Evolutionary conservation across 139 green algal genomes (phyloP).

Genomic region (Tetradesmus lagerheimii): DNA sequence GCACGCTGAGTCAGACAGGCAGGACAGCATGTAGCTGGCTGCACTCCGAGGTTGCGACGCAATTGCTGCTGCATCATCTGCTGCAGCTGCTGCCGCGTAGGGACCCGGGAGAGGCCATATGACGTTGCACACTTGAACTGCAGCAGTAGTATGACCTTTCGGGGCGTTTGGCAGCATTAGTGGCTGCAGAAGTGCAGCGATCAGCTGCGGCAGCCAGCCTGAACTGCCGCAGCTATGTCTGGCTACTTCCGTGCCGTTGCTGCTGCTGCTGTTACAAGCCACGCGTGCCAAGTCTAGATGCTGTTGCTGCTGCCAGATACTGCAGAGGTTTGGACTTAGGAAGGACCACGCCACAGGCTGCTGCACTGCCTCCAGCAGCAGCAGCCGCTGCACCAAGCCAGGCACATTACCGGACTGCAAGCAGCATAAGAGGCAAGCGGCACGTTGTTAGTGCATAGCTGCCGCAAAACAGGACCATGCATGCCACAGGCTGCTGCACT

Average conservation of each 20-base stretch:
- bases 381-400: conserved; percentile 24
- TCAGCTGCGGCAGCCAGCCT: background rate
- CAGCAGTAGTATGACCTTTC: background rate
- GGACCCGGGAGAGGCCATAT: too few relatives aligned
- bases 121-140: background rate
- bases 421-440: too few relatives aligned
- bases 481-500: too few relatives aligned
- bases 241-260: background rate
- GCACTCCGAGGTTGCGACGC: background rate
- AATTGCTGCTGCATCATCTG: background rate
- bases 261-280: background rate
- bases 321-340: background rate
- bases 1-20: background rate
- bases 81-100: too few relatives aligned
- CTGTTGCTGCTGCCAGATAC: conserved; percentile 10
- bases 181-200: background rate
- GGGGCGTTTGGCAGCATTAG: background rate
- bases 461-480: too few relatives aligned
- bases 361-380: conserved; percentile 33
- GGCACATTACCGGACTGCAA: background rate
- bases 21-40: background rate
- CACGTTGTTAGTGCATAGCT: too few relatives aligned
- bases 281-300: background rate
- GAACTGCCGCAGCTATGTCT: background rate
- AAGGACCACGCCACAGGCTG: background rate